phyloP scores from a whole-genome alignment of 2,329 filamentous ascomycete species.

The Mycocentrospora acerina region DNA sequence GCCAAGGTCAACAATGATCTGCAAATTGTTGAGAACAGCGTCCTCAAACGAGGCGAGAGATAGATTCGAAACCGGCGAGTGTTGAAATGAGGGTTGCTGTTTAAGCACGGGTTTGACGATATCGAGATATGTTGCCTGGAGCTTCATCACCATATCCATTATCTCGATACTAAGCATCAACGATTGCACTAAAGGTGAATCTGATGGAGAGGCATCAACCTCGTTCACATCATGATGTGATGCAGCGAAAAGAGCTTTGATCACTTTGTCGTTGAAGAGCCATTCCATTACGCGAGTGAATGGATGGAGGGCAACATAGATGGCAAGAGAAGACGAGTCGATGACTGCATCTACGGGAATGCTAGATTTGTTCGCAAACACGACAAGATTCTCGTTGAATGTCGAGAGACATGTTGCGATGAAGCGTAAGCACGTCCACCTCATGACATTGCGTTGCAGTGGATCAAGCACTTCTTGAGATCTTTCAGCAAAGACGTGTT shows the following conservation, averaged over 20 bases:
- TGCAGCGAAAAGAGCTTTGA: constrained; percentile 74
- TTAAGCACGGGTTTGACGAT: constrained; percentile 80
- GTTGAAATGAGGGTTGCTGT: constrained; percentile 60
- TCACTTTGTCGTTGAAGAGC: constrained; percentile 91
- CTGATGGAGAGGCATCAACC: constrained; percentile 69
- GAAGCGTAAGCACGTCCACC: constrained; percentile 81
- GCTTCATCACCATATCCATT: constrained; percentile 76
- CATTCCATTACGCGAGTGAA: constrained; percentile 97
- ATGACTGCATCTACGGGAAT: constrained; percentile 75
- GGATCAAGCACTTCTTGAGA: constrained; percentile 63
- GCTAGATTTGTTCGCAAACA: constrained; percentile 77
- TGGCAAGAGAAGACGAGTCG: constrained; percentile 69
- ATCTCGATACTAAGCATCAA: constrained; percentile 81
- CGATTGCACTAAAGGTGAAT: constrained; percentile 79
- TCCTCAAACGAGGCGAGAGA: constrained; percentile 91
- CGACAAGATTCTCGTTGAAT: constrained; percentile 92
- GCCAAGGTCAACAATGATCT: constrained; percentile 78
- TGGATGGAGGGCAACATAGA: constrained; percentile 85
- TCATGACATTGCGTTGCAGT: constrained; percentile 70
- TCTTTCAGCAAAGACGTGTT: constrained; percentile 71
- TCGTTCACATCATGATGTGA: constrained; percentile 75
- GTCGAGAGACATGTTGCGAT: constrained; percentile 74
- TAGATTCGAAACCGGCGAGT: constrained; percentile 67
- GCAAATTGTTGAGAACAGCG: constrained; percentile 77
- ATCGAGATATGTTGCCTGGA: constrained; percentile 89